Evolutionary conservation across 2,329 filamentous ascomycete genomes (phyloP).

Genomic region (Cytospora schulzeri): DNA sequence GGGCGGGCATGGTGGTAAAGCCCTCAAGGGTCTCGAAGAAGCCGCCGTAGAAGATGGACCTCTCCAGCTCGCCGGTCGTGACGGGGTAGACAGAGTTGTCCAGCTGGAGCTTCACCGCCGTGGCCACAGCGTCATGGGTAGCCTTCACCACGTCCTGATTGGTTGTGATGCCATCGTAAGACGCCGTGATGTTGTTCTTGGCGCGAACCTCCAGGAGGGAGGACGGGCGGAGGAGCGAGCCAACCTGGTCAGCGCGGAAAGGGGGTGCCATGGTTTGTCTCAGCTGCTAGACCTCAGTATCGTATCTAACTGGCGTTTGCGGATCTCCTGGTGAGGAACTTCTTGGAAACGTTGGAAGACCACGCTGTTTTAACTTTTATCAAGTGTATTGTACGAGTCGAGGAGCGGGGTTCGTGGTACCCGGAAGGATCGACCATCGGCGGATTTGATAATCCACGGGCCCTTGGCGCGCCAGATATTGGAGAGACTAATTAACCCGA

Average conservation of each 20-base stretch:
- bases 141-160: background rate
- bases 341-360: background rate
- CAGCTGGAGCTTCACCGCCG: conserved; percentile 9
- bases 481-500: too few relatives aligned
- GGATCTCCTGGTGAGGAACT: background rate
- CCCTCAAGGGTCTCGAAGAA: conserved; percentile 20
- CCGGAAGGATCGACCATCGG: too few relatives aligned
- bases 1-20: conserved; percentile 3
- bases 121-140: conserved; percentile 8
- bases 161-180: conserved; percentile 6
- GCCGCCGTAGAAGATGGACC: conserved; percentile 19
- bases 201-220: conserved; percentile 10
- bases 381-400: too few relatives aligned
- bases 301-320: background rate
- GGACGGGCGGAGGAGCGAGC: conserved; percentile 20
- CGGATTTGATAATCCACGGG: too few relatives aligned
- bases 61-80: conserved; percentile 21
- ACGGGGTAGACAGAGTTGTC: conserved; percentile 8
- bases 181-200: conserved; percentile 8
- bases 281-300: background rate
- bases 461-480: too few relatives aligned
- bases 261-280: conserved; percentile 1
- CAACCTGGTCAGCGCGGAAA: conserved; percentile 22
- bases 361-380: too few relatives aligned
- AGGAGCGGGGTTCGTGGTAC: too few relatives aligned